These are phyloP conservation scores for Aspergillaceae sp. DNA, from an alignment of 2,329 filamentous ascomycete genomes.

Conservation along the genomic window DNA sequence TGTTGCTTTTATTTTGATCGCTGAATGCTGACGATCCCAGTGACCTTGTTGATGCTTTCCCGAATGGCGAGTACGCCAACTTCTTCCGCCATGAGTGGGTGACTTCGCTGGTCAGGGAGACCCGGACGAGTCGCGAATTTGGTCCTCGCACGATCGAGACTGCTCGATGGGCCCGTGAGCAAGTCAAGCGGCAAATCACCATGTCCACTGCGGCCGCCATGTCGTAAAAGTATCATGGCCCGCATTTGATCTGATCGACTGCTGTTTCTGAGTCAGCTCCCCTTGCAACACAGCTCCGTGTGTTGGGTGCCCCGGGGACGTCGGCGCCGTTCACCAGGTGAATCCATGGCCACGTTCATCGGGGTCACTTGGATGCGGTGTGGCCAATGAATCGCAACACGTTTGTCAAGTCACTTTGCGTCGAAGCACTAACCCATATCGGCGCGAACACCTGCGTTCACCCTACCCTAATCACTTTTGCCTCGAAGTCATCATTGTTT, in stretches of 20 bases:
- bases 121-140: slow-evolving; percentile 81
- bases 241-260: slow-evolving; percentile 4
- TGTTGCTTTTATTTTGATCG: background rate
- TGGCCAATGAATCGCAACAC: slow-evolving; percentile 5
- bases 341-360: slow-evolving; percentile 3
- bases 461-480: background rate
- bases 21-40: slow-evolving; percentile 46
- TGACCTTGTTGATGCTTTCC: slow-evolving; percentile 89
- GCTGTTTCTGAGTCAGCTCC: slow-evolving; percentile 7
- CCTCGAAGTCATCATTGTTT: background rate
- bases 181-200: slow-evolving; percentile 76
- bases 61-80: slow-evolving; percentile 73
- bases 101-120: slow-evolving; percentile 81
- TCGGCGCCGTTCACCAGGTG: background rate
- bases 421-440: background rate
- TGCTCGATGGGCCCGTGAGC: slow-evolving; percentile 92
- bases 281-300: slow-evolving; percentile 7
- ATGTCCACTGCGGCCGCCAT: slow-evolving; percentile 30
- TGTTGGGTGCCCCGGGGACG: slow-evolving; percentile 4
- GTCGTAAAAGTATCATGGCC: slow-evolving; percentile 21
- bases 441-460: background rate
- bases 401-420: background rate
- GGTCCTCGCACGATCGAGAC: slow-evolving; percentile 79
- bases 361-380: slow-evolving; percentile 8
- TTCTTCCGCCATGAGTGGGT: slow-evolving; percentile 90